These are phyloP conservation scores for Sodiomyces alkalinus DNA, from an alignment of 2,329 filamentous ascomycete genomes.

Conservation along the genomic window DNA sequence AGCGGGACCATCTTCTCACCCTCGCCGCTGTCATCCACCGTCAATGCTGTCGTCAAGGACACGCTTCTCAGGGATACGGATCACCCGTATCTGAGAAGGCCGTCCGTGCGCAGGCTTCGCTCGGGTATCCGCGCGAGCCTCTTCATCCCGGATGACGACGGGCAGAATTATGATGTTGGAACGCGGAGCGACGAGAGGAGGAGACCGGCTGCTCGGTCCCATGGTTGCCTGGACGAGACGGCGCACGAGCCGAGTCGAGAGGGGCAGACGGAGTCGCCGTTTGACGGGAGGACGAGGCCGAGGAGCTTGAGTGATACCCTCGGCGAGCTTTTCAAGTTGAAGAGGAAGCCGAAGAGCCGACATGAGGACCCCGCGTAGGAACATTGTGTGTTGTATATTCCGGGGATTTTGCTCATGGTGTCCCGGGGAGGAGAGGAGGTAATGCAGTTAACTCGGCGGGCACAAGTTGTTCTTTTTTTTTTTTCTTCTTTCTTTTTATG, in stretches of 20 bases:
- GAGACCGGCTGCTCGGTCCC: constrained; percentile 1
- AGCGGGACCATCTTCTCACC: constrained; percentile 40
- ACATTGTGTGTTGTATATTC: neutral
- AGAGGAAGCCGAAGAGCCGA: constrained; percentile 16
- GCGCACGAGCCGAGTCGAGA: neutral
- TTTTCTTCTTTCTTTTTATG: no score
- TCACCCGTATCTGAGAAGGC: constrained; percentile 21
- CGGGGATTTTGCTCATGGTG: no score
- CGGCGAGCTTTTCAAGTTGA: constrained; percentile 22
- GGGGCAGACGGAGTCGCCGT: neutral
- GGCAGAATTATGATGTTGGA: no score
- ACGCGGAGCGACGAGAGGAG: constrained; percentile 4
- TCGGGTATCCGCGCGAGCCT: constrained; percentile 37
- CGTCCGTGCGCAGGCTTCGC: constrained; percentile 30
- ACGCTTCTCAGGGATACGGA: constrained; percentile 32
- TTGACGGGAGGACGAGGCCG: constrained; percentile 15
- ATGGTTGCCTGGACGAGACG: neutral
- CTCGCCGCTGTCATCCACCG: constrained; percentile 43
- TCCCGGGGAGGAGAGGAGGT: no score
- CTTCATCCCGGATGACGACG: constrained; percentile 32
- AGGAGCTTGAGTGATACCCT: constrained; percentile 27
- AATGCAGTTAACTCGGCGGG: no score
- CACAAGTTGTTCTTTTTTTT: no score
- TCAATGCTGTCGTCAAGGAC: constrained; percentile 42
- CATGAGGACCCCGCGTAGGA: constrained; percentile 10